Evolutionary conservation across 495 filamentous ascomycete genomes (phyloP).

Genomic region (Neurospora sp.): DNA sequence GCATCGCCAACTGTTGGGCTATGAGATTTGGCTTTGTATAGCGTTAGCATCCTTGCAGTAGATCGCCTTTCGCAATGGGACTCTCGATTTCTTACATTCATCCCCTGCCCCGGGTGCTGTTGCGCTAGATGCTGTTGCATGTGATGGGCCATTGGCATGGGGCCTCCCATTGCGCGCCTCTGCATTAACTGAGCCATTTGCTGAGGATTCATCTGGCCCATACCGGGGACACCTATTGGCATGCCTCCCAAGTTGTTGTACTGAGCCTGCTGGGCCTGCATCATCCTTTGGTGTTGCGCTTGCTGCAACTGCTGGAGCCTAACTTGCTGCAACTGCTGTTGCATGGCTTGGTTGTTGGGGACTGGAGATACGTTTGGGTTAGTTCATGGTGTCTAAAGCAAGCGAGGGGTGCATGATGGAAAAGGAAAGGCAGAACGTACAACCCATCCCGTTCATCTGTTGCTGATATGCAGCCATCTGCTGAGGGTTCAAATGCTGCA

Average conservation of each 20-base stretch:
- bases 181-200: conserved; percentile 18
- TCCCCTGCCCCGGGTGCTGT: conserved; percentile 32
- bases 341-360: conserved; percentile 43
- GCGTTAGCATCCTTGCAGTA: conserved; percentile 1
- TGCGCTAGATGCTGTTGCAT: conserved; percentile 38
- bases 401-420: background rate
- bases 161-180: conserved; percentile 25
- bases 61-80: conserved; percentile 5
- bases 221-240: conserved; percentile 52
- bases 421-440: conserved; percentile 8
- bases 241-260: conserved; percentile 34
- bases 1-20: conserved; percentile 20
- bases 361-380: conserved; percentile 22
- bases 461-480: conserved; percentile 55
- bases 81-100: conserved; percentile 24
- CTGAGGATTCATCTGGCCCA: conserved; percentile 29
- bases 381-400: background rate
- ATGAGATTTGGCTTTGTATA: conserved; percentile 6
- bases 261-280: conserved; percentile 39
- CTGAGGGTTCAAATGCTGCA: conserved; percentile 67
- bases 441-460: conserved; percentile 23
- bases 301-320: conserved; percentile 30
- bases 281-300: conserved; percentile 35
- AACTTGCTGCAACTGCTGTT: conserved; percentile 39
- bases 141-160: conserved; percentile 32